phyloP scores from a whole-genome alignment of 2,329 filamentous ascomycete genomes.

The Sclerotinia glacialis region DNA sequence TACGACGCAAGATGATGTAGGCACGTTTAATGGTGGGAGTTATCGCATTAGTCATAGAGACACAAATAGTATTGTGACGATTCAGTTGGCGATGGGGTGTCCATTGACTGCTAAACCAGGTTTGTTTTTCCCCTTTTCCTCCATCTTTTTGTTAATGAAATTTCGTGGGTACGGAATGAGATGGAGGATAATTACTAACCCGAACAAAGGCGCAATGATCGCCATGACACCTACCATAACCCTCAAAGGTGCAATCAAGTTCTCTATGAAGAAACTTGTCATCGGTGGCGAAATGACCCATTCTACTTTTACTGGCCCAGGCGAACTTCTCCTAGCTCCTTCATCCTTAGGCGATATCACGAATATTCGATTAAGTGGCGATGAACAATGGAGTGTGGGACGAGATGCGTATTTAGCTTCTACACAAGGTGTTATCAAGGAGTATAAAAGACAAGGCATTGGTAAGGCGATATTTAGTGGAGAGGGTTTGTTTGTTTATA shows the following conservation, averaged over 20 bases:
- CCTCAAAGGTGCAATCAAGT: conserved; percentile 77
- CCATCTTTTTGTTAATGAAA: background rate
- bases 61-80: conserved; percentile 81
- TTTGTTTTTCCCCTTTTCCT: conserved; percentile 33
- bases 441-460: conserved; percentile 81
- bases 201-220: conserved; percentile 71
- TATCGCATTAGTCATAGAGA: conserved; percentile 92
- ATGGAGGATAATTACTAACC: conserved; percentile 23
- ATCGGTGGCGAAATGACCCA: conserved; percentile 74
- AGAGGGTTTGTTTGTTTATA: conserved; percentile 88
- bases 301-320: conserved; percentile 83
- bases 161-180: background rate
- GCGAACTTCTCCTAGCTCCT: conserved; percentile 83
- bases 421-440: conserved; percentile 83
- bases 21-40: conserved; percentile 95
- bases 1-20: conserved; percentile 74
- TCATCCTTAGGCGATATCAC: conserved; percentile 80
- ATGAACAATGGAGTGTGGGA: conserved; percentile 78
- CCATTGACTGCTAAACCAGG: conserved; percentile 78
- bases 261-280: conserved; percentile 88
- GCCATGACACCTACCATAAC: conserved; percentile 89
- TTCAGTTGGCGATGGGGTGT: conserved; percentile 87
- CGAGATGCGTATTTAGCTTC: conserved; percentile 82
- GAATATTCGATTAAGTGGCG: conserved; percentile 68
- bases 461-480: conserved; percentile 92